phyloP scores from a whole-genome alignment of 345 rosid species.

The Citrus inodora region DNA sequence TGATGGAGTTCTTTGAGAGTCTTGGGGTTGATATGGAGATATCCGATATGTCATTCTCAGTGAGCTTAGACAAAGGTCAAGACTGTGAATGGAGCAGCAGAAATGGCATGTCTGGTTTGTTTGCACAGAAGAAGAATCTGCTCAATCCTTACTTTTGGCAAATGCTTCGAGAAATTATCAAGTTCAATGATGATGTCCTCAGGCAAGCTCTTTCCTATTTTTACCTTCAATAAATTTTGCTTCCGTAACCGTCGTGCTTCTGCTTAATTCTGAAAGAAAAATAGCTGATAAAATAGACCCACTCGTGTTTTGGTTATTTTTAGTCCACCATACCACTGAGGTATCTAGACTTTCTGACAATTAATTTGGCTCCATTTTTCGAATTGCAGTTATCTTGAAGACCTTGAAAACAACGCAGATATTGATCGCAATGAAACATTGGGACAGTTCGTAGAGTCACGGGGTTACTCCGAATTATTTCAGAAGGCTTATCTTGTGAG shows the following conservation, averaged over 20 bases:
- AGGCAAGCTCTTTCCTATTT: constrained; percentile 21
- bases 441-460: constrained; percentile 56
- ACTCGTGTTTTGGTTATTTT: no score
- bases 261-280: no score
- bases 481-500: constrained; percentile 86
- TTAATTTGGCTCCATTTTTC: no score
- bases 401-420: constrained; percentile 63
- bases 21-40: constrained; percentile 71
- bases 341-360: no score
- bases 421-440: constrained; percentile 62
- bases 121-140: constrained; percentile 67
- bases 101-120: constrained; percentile 62
- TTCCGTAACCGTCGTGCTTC: not conserved
- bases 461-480: constrained; percentile 79
- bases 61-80: constrained; percentile 67
- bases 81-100: constrained; percentile 97
- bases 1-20: no score
- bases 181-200: constrained; percentile 64
- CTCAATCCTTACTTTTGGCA: constrained; percentile 79
- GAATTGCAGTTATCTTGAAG: constrained; percentile 51
- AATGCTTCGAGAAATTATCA: constrained; percentile 71
- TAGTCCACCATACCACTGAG: no score
- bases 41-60: constrained; percentile 77
- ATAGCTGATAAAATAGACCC: no score
- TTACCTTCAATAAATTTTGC: not conserved